These are phyloP conservation scores for Nitzschia putrida DNA, from an alignment of 108 stramenopile species.

Conservation along the genomic window DNA sequence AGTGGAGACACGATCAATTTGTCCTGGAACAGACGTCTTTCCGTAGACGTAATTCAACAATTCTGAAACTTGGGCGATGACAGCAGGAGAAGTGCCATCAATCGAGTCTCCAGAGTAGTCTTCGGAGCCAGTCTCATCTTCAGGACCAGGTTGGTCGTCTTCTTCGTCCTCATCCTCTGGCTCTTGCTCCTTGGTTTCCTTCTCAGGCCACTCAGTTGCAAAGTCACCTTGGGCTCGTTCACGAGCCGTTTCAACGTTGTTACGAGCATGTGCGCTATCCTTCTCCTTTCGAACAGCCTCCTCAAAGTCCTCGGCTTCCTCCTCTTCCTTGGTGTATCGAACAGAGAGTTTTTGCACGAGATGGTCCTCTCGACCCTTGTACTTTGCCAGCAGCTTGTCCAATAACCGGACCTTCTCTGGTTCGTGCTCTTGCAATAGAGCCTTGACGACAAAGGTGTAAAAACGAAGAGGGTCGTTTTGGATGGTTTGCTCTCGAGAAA, in stretches of 20 bases:
- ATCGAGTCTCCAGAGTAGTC: conserved; percentile 65
- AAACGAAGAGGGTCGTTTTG: conserved; percentile 73
- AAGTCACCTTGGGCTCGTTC: conserved; percentile 42
- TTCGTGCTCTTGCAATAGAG: conserved; percentile 73
- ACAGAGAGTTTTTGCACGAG: conserved; percentile 81
- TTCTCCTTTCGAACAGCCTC: conserved; percentile 60
- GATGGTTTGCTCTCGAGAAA: conserved; percentile 70
- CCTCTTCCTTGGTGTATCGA: conserved; percentile 67
- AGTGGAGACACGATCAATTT: conserved; percentile 88
- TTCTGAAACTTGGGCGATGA: conserved; percentile 91
- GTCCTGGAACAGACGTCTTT: conserved; percentile 87
- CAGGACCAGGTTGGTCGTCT: conserved; percentile 27
- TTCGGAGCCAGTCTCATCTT: conserved; percentile 54
- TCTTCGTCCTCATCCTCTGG: conserved; percentile 38
- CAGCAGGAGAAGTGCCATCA: conserved; percentile 87
- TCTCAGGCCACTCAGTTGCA: conserved; percentile 48
- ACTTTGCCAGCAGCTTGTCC: conserved; percentile 84
- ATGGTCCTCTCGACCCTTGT: conserved; percentile 83
- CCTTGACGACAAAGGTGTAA: conserved; percentile 75
- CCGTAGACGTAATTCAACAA: conserved; percentile 88
- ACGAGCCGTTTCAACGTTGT: conserved; percentile 35
- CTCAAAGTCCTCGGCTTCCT: conserved; percentile 43
- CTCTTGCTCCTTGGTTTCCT: conserved; percentile 48
- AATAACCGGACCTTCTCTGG: conserved; percentile 84
- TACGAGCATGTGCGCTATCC: conserved; percentile 42